Conservation (phyloP, 768 basidiomycete genomes). For the Leccinum boreale region DNA sequence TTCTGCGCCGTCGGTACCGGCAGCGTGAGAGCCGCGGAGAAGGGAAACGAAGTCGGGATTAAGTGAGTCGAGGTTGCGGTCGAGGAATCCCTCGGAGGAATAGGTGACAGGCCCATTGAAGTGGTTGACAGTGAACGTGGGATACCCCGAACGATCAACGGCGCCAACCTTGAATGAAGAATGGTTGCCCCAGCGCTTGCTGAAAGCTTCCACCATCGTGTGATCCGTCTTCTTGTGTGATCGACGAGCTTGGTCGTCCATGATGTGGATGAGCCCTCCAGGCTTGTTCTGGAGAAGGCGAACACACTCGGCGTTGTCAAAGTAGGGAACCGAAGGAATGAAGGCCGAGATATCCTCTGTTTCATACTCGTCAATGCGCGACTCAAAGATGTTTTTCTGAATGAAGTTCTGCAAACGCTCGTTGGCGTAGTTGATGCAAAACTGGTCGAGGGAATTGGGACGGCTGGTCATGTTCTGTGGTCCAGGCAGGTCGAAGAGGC, state of each 20-base stretch:
- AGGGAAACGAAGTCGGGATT: conserved; percentile 93
- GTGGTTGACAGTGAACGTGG: conserved; percentile 89
- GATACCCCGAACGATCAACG: conserved; percentile 72
- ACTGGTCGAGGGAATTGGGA: conserved; percentile 92
- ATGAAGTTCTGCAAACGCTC: conserved; percentile 86
- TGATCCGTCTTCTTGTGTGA: too few species aligned
- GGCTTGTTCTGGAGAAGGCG: conserved; percentile 68
- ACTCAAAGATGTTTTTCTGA: conserved; percentile 77
- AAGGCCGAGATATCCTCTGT: conserved; percentile 73
- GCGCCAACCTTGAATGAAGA: conserved; percentile 83
- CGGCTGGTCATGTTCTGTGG: conserved; percentile 86
- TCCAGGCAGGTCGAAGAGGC: conserved; percentile 92
- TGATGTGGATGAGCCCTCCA: too few species aligned
- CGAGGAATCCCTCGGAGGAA: conserved; percentile 85
- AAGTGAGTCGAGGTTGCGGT: conserved; percentile 83
- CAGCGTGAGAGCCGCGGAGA: conserved; percentile 56
- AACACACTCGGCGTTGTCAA: conserved; percentile 89
- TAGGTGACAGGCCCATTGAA: conserved; percentile 92
- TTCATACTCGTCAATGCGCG: conserved; percentile 77
- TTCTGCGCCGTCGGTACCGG: conserved; percentile 48
- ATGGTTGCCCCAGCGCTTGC: conserved; percentile 94
- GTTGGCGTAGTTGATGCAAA: conserved; percentile 95
- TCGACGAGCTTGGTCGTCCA: too few species aligned
- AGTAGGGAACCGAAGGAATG: conserved; percentile 72
- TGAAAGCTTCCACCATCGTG: conserved; percentile 38